Conservation (phyloP, 2,329 filamentous ascomycete species). For the Xylariaceae sp. region DNA sequence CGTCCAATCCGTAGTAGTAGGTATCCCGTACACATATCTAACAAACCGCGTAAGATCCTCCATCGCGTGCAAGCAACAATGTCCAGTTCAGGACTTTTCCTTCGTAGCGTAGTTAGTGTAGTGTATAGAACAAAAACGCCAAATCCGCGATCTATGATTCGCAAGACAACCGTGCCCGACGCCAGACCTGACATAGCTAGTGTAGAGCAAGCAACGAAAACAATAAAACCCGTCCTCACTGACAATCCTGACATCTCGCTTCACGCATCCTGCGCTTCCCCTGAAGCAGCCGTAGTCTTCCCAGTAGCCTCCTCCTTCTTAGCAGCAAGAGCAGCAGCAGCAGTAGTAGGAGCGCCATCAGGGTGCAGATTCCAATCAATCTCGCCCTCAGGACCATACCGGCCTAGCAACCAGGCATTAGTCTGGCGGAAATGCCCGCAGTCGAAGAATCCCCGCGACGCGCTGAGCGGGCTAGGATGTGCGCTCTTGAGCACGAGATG, state of each 20-base stretch:
- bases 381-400: constrained; percentile 74
- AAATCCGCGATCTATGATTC: too few species aligned
- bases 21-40: too few species aligned
- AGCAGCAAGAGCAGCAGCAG: not conserved
- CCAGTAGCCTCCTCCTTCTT: constrained; percentile 13
- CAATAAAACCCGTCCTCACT: too few species aligned
- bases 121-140: too few species aligned
- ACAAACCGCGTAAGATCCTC: too few species aligned
- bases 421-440: constrained; percentile 76
- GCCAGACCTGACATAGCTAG: too few species aligned
- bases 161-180: too few species aligned
- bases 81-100: too few species aligned
- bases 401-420: constrained; percentile 75
- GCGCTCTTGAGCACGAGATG: constrained; percentile 83
- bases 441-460: constrained; percentile 74
- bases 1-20: not conserved
- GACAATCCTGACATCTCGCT: too few species aligned
- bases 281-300: constrained; percentile 20
- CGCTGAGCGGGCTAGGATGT: constrained; percentile 91
- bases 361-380: constrained; percentile 75
- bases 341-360: constrained; percentile 28
- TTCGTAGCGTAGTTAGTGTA: too few species aligned
- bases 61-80: too few species aligned
- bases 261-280: constrained; percentile 5
- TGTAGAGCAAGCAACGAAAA: too few species aligned